Evolutionary conservation across 495 filamentous ascomycete species (phyloP).

Genomic region (Hypomontagnella monticulosa): DNA sequence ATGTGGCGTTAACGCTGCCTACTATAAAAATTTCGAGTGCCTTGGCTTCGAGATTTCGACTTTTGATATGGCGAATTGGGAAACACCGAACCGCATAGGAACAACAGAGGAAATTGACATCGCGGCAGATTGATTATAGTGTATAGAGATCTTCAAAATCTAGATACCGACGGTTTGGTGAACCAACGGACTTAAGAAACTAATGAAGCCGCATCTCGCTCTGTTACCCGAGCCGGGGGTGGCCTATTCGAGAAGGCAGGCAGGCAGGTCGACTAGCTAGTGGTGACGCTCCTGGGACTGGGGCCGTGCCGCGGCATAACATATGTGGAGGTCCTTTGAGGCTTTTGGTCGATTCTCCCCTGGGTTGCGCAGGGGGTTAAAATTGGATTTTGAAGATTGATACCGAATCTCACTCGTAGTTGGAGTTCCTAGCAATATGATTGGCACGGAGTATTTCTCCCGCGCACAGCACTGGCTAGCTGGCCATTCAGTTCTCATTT

Average conservation of each 20-base stretch:
- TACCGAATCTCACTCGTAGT: conserved; percentile 10
- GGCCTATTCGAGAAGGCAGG: conserved; percentile 15
- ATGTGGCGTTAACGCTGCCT: background rate
- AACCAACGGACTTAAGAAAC: background rate
- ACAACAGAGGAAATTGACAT: background rate
- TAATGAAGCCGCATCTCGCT: conserved; percentile 10
- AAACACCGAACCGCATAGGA: no score
- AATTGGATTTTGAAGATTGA: conserved; percentile 19
- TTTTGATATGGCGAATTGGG: background rate
- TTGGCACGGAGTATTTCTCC: conserved; percentile 38
- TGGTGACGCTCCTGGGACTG: conserved; percentile 14
- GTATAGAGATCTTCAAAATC: background rate
- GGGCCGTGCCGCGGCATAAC: conserved; percentile 24
- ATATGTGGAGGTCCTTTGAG: conserved; percentile 17
- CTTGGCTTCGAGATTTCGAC: background rate
- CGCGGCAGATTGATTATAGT: background rate
- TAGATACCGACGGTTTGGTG: background rate
- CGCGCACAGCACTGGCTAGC: conserved; percentile 27
- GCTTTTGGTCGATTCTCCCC: conserved; percentile 5
- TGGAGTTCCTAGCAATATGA: conserved; percentile 1
- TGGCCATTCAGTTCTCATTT: conserved; percentile 8
- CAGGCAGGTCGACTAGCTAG: conserved; percentile 15
- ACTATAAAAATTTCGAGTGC: background rate
- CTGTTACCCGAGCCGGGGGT: background rate
- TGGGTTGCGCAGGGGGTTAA: conserved; percentile 7